These are phyloP conservation scores for Schizochytrium sp. DNA, from an alignment of 108 stramenopile genomes.

Conservation along the genomic window DNA sequence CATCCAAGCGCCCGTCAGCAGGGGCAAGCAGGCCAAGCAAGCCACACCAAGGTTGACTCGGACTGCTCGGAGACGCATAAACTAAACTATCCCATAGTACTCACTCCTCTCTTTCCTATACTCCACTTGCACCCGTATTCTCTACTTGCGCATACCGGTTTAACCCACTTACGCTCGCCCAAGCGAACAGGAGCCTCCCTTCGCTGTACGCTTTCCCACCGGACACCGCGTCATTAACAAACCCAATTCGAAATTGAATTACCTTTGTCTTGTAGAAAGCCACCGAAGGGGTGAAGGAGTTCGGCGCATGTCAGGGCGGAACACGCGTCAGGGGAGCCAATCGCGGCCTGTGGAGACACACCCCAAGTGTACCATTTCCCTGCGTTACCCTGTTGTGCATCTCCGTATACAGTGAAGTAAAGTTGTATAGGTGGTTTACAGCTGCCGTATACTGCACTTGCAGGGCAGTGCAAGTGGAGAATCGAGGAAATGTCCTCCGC, in stretches of 20 bases:
- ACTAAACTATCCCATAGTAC: neutral
- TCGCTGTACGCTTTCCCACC: neutral
- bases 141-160: neutral
- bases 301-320: slow-evolving; percentile 6
- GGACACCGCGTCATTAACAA: neutral
- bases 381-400: neutral
- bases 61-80: too few relatives aligned
- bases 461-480: neutral
- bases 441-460: neutral
- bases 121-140: neutral
- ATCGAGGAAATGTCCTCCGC: neutral
- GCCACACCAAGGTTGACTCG: too few relatives aligned
- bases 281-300: slow-evolving; percentile 29
- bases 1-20: too few relatives aligned
- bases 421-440: neutral
- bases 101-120: neutral
- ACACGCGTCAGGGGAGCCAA: neutral
- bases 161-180: neutral
- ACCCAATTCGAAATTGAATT: neutral
- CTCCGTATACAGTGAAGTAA: neutral
- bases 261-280: neutral
- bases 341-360: neutral
- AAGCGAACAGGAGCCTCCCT: neutral
- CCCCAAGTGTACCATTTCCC: neutral
- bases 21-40: too few relatives aligned